These are phyloP conservation scores for Aspergillus quadricinctus DNA, from an alignment of 2,329 filamentous ascomycete genomes.

Conservation along the genomic window DNA sequence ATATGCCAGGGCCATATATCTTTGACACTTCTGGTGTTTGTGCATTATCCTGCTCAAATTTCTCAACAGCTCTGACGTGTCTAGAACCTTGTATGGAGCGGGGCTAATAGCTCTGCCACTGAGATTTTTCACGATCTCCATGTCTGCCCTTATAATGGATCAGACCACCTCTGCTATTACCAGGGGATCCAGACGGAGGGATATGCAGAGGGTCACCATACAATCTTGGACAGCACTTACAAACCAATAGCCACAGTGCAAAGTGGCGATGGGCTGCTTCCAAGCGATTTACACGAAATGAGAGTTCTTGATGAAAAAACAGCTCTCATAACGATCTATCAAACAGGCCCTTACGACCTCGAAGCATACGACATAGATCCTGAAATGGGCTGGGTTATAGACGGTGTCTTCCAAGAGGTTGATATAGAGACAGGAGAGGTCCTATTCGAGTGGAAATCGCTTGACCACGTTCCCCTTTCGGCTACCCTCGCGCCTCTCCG, in stretches of 20 bases:
- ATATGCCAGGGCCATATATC: constrained; percentile 39
- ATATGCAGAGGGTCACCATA: constrained; percentile 36
- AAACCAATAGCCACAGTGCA: constrained; percentile 30
- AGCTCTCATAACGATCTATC: background rate
- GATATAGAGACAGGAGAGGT: background rate
- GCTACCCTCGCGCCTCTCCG: background rate
- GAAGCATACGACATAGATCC: background rate
- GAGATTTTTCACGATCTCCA: constrained; percentile 33
- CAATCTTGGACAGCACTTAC: constrained; percentile 40
- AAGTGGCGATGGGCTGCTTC: background rate
- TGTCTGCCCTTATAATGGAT: constrained; percentile 34
- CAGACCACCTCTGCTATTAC: constrained; percentile 38
- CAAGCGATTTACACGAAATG: constrained; percentile 4
- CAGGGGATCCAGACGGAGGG: constrained; percentile 38
- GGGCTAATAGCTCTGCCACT: constrained; percentile 31
- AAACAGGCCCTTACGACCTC: background rate
- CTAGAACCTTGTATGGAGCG: constrained; percentile 36
- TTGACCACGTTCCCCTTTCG: background rate
- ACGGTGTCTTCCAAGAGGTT: constrained; percentile 21
- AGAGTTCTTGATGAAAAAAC: constrained; percentile 1
- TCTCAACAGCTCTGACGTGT: background rate
- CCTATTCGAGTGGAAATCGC: background rate
- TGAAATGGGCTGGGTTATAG: constrained; percentile 1
- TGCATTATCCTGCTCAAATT: background rate
- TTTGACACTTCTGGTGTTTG: constrained; percentile 35